These are phyloP conservation scores for Neonectria hederae DNA, from an alignment of 2,329 filamentous ascomycete genomes.

Conservation along the genomic window DNA sequence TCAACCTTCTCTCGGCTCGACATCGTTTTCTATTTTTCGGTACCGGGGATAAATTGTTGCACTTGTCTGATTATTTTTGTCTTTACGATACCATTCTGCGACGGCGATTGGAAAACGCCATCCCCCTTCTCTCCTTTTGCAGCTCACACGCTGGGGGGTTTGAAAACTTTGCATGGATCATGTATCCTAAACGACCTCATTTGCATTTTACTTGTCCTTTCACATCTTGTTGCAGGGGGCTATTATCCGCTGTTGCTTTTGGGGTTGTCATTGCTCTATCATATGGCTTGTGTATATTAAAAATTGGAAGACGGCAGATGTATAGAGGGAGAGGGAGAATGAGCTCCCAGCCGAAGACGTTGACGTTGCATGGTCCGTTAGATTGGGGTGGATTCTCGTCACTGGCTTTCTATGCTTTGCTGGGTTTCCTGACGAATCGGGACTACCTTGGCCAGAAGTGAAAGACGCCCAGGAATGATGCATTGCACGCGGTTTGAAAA, in stretches of 20 bases:
- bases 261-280: constrained; percentile 10
- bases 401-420: background rate
- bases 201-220: constrained; percentile 7
- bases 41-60: constrained; percentile 32
- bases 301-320: constrained; percentile 10
- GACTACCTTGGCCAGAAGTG: background rate
- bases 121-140: constrained; percentile 25
- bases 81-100: constrained; percentile 47
- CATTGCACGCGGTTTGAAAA: background rate
- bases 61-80: constrained; percentile 28
- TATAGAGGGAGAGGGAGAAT: constrained; percentile 12
- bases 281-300: constrained; percentile 17
- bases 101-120: constrained; percentile 29
- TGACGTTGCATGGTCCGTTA: constrained; percentile 11
- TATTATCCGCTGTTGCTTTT: background rate
- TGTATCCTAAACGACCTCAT: constrained; percentile 6
- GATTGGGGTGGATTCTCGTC: background rate
- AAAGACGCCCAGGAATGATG: background rate
- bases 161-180: constrained; percentile 1
- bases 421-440: background rate
- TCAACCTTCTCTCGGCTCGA: constrained; percentile 10
- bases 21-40: constrained; percentile 19
- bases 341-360: constrained; percentile 8
- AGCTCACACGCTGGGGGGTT: constrained; percentile 4
- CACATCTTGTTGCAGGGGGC: background rate